Conservation (phyloP, 768 basidiomycete genomes). For the Auricularia auricula-judae region DNA sequence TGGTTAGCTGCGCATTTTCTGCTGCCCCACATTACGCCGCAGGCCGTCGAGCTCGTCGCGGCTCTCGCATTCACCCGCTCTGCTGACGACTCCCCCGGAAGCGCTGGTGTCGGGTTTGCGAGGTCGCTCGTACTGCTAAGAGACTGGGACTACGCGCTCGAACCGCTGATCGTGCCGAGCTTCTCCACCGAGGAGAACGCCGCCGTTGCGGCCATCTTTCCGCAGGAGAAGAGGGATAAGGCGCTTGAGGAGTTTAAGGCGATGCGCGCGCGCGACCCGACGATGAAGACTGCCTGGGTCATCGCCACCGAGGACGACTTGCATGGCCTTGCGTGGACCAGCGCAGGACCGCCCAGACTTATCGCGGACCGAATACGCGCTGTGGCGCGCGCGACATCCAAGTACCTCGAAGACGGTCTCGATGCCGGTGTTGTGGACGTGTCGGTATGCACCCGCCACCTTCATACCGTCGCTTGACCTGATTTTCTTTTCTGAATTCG, state of each 20-base stretch:
- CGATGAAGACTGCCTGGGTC: slow-evolving; percentile 50
- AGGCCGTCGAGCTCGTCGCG: slow-evolving; percentile 70
- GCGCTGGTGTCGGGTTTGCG: slow-evolving; percentile 39
- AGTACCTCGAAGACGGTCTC: slow-evolving; percentile 37
- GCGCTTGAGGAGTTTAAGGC: slow-evolving; percentile 24
- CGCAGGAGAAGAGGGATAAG: slow-evolving; percentile 10
- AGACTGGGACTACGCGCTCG: slow-evolving; percentile 11
- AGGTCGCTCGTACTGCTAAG: background rate
- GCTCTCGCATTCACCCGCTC: slow-evolving; percentile 16
- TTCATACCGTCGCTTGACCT: too few relatives aligned
- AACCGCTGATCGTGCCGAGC: background rate
- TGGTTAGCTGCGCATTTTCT: slow-evolving; percentile 92
- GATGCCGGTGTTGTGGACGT: slow-evolving; percentile 43
- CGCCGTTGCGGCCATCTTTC: background rate
- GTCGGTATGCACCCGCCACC: slow-evolving; percentile 48
- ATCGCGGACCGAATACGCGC: slow-evolving; percentile 63
- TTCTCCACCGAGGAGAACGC: background rate
- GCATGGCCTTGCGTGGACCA: slow-evolving; percentile 69
- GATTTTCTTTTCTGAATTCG: slow-evolving; percentile 2
- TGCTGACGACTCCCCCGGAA: slow-evolving; percentile 41
- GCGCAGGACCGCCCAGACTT: slow-evolving; percentile 49
- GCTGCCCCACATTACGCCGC: slow-evolving; percentile 62
- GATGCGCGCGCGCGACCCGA: slow-evolving; percentile 21
- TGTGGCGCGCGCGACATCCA: slow-evolving; percentile 67
- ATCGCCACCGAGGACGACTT: slow-evolving; percentile 70